Conservation (phyloP, 495 filamentous ascomycete species). For the Neurospora cerealis region DNA sequence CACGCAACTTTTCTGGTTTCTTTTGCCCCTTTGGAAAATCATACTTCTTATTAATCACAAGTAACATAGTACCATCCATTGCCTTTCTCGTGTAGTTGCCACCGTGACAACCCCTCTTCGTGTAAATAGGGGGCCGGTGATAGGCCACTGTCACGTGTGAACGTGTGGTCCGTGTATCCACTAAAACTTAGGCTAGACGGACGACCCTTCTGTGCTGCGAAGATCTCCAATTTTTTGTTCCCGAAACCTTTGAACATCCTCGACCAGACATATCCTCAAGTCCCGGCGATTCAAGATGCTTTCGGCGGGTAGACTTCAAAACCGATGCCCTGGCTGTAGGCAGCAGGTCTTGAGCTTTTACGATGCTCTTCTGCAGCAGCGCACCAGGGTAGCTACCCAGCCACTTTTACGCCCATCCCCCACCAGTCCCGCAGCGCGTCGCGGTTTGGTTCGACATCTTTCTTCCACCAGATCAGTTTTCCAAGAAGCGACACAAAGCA, state of each 20-base stretch:
- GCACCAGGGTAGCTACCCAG: constrained; percentile 6
- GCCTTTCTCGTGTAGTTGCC: background rate
- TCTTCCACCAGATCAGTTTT: constrained; percentile 23
- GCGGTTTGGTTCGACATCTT: constrained; percentile 22
- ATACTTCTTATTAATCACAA: background rate
- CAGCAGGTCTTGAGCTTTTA: constrained; percentile 36
- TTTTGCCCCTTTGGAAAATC: background rate
- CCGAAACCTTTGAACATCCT: background rate
- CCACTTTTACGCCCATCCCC: constrained; percentile 8
- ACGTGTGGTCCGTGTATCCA: background rate
- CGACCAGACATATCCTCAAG: background rate
- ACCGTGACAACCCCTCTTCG: background rate
- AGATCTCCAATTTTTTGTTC: constrained; percentile 8
- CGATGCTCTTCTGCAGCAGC: constrained; percentile 25
- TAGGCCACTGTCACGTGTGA: background rate
- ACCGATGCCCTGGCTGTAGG: constrained; percentile 41
- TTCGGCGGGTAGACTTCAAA: constrained; percentile 32
- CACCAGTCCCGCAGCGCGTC: constrained; percentile 3
- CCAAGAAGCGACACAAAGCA: constrained; percentile 9
- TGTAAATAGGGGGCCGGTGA: background rate
- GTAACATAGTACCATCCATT: background rate
- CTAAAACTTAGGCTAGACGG: background rate
- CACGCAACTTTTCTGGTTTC: background rate
- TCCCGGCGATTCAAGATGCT: constrained; percentile 28
- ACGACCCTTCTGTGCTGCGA: background rate